Conservation (phyloP, 768 basidiomycete species). For the Pleurotus platypus region DNA sequence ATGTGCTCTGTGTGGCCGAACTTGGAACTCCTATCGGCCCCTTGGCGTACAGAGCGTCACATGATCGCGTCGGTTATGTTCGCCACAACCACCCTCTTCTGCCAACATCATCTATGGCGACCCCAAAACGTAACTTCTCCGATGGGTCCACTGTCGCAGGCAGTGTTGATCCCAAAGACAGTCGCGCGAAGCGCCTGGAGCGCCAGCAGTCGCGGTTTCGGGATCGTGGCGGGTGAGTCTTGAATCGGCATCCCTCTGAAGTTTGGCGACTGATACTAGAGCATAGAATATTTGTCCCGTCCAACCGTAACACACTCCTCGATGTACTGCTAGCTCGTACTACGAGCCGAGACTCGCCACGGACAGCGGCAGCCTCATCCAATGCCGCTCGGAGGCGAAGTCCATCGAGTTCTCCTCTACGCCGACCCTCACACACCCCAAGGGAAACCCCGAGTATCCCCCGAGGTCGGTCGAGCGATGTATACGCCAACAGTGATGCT, state of each 20-base stretch:
- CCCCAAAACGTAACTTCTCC: too few species aligned
- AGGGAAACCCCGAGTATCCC: neutral
- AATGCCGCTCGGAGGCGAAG: neutral
- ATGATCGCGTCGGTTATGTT: too few species aligned
- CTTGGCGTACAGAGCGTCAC: too few species aligned
- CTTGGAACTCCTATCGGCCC: too few species aligned
- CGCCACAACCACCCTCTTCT: too few species aligned
- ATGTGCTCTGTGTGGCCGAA: too few species aligned
- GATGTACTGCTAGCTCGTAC: conserved; percentile 49
- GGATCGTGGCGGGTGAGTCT: conserved; percentile 60
- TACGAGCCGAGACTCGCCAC: conserved; percentile 44
- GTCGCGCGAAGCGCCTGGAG: conserved; percentile 55
- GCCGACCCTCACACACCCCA: neutral
- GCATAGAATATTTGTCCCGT: conserved; percentile 50
- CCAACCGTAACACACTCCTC: conserved; percentile 42
- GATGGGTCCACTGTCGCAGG: neutral
- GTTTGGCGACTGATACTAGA: neutral
- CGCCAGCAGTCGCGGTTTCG: conserved; percentile 66
- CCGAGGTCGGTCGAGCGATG: neutral
- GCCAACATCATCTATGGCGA: too few species aligned
- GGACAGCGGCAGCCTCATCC: conserved; percentile 13
- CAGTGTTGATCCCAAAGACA: conserved; percentile 45
- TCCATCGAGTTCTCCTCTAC: neutral
- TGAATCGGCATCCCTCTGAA: neutral
- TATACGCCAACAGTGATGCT: neutral